Evolutionary conservation across 306 rosid species (phyloP), one percentile per base, ranked within the genome.

Genomic region (Cucurbita maxima): DNA sequence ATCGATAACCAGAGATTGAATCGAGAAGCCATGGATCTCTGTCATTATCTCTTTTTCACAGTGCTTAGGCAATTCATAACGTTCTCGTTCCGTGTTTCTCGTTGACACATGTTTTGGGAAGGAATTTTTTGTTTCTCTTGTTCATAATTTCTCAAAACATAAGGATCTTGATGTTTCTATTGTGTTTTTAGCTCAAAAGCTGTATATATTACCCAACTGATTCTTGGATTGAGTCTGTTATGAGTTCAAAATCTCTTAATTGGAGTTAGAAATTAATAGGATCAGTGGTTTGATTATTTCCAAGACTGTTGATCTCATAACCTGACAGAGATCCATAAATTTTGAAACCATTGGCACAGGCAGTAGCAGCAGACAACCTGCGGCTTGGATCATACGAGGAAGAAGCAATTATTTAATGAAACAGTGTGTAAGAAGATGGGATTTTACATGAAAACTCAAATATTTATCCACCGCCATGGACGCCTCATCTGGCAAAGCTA

Each of bases 401-500:
- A 70, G 59, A 48, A 70, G 30, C 59, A 50, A 50, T 48, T 30
- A 69, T 34, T 50, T 8, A 34, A 8, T 15, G 45, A 34, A 34
- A 22, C 8, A 1, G 20, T 13, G 45, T 50, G 22, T 12, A 22
- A 16, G 59, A 41, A 63, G 71, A 63, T 63, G 51, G 52, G 8
- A 63, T 63, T 63, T 63, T 63, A 40, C 71, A 63, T 38, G 4
- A 34, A 70, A 70, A 70, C 25, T 48, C 40, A 22, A 14, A 30
- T 14, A 51, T 25, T 48, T 16, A 48, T 51, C 74, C 41, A 70
- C 59, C 58, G 51, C 59, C 41, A 25, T 51, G 59, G 47, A 51
- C 41, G 16, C 8, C 74, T 70, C 74, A 70, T 70, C 59, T 70
- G 47, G 45, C 58, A 70, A 70, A 70, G 59, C 58, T 51, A 69